Evolutionary conservation across 768 basidiomycete species (phyloP), one percentile per base, ranked within the genome.

Genomic region (Leccinum broughii): DNA sequence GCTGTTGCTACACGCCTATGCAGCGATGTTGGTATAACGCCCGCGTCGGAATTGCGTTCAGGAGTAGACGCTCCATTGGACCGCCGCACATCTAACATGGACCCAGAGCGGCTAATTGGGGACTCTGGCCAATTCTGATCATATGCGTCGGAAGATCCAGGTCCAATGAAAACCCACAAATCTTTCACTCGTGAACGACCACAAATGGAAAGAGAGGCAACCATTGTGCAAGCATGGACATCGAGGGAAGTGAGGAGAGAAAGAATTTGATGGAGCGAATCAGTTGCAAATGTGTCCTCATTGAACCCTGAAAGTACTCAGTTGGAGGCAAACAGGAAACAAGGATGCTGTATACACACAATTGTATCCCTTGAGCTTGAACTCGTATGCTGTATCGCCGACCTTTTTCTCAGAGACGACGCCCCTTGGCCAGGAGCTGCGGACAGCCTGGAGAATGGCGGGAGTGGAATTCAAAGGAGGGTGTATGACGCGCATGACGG

Each of bases 301-400:
- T 90, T 84, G 69, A 90, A 90, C 86, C 88, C 89, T 91, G 69
- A 39, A 59, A 65, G 56, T 56, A 63, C 46, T 63, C 63, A 59
- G 51, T 69, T 58, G 63, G 62, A 61, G 57, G 56, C 58, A 58
- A 58, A 54, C 63, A 64, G 44, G 60, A 32, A 57, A 56, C 60
- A 62, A 51, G 54, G 39, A 35, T 51, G 17, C 55, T 59, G 44
- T 57, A 54, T 59, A 75, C 84, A 56, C 70, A 90, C 90, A 90
- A 77, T 82, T 86, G 70, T 92, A 92, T 24, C 90, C 90, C 66
- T 89, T 90, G 55, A 92, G 77, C 72, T 89, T 91, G 75, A 92
- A 92, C 71, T 92, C 90, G 69, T 84, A 92, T 7, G 85, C 83
- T 58, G 83, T 83, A 28, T 87, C 84, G 4, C 83, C 87, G 2